phyloP scores from a whole-genome alignment of 352 stramenopile species.

The Pseudoperonospora humuli region DNA sequence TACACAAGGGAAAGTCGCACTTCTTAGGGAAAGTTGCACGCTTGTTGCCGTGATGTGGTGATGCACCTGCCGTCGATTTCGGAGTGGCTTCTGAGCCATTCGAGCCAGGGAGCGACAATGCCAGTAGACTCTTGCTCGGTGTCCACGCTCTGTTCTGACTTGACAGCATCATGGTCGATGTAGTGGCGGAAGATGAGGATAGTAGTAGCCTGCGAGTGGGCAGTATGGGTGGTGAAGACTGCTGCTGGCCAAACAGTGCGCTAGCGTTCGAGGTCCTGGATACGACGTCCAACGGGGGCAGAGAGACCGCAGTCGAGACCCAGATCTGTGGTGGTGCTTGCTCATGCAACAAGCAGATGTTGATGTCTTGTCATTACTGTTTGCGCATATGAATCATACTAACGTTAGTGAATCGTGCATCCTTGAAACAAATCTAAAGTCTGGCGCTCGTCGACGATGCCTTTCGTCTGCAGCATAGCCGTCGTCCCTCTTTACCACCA shows the following conservation, averaged over 20 bases:
- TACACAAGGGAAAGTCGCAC: conserved; percentile 79
- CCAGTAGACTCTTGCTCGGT: conserved; percentile 13
- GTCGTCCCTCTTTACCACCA: too few relatives aligned
- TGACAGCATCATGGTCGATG: conserved; percentile 20
- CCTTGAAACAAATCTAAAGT: too few relatives aligned
- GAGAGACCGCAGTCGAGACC: conserved; percentile 11
- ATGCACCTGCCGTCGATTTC: background rate
- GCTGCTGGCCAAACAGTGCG: too few relatives aligned
- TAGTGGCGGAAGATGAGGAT: background rate
- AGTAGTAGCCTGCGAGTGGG: conserved; percentile 8
- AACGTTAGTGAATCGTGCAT: too few relatives aligned
- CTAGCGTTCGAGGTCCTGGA: too few relatives aligned
- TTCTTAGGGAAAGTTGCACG: conserved; percentile 71
- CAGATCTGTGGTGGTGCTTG: conserved; percentile 32
- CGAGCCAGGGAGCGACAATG: conserved; percentile 17
- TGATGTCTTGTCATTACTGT: too few relatives aligned
- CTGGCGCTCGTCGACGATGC: too few relatives aligned
- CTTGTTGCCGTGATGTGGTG: conserved; percentile 27
- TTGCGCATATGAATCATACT: too few relatives aligned
- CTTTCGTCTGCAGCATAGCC: too few relatives aligned
- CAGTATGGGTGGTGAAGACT: background rate
- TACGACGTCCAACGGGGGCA: conserved; percentile 13
- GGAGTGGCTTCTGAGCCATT: background rate
- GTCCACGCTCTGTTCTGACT: conserved; percentile 21
- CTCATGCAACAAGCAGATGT: conserved; percentile 49